Conservation (phyloP, 179 eudicot species). For the Silene coronaria region DNA sequence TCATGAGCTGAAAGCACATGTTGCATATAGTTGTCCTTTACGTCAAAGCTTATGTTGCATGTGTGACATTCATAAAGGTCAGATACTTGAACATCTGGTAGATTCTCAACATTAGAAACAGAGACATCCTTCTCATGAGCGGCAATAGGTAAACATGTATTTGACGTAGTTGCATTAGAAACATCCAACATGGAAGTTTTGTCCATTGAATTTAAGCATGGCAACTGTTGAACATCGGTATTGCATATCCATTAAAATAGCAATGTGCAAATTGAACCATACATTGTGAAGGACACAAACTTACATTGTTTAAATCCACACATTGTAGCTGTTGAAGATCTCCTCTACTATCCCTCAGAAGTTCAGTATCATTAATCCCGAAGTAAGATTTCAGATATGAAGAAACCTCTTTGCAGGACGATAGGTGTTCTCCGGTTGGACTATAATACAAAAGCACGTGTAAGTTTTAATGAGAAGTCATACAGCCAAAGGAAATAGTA, state of each 20-base stretch:
- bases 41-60: conserved; percentile 47
- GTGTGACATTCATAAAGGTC: conserved; percentile 55
- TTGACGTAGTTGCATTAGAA: conserved; percentile 18
- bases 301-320: conserved; percentile 33
- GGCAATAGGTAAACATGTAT: conserved; percentile 14
- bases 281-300: conserved; percentile 15
- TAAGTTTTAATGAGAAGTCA: not conserved
- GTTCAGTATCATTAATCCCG: conserved; percentile 28
- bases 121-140: conserved; percentile 27
- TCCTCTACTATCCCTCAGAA: conserved; percentile 32
- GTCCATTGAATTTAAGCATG: conserved; percentile 12
- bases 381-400: conserved; percentile 52
- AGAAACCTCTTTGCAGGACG: conserved; percentile 58
- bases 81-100: conserved; percentile 36
- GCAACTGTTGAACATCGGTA: conserved; percentile 19
- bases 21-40: conserved; percentile 40
- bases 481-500: not conserved
- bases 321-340: conserved; percentile 29
- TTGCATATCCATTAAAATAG: conserved; percentile 15
- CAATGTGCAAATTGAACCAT: conserved; percentile 7
- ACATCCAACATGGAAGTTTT: conserved; percentile 30
- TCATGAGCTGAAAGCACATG: conserved; percentile 47
- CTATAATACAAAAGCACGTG: conserved; percentile 29
- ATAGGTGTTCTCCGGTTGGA: conserved; percentile 59
- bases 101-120: conserved; percentile 44